These are phyloP conservation scores for Diutina pseudorugosa DNA, from an alignment of 1,139 yeast species.

Conservation along the genomic window DNA sequence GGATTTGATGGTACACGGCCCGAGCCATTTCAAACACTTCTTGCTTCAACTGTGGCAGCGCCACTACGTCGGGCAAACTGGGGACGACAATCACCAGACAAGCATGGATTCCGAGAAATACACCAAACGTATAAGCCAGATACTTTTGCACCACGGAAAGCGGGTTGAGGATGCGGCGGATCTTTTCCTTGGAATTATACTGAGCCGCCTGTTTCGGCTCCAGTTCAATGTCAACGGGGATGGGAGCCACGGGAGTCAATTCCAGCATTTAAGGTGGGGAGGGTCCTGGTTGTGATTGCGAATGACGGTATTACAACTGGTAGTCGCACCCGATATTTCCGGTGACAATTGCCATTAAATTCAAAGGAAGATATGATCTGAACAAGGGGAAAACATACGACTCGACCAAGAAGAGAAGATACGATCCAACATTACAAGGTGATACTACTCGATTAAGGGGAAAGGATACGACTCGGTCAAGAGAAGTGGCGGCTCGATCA, in stretches of 20 bases:
- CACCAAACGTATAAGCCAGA: slow-evolving; percentile 46
- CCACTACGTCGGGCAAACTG: slow-evolving; percentile 24
- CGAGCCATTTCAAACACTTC: slow-evolving; percentile 51
- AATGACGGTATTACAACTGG: not conserved
- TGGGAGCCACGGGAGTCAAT: not conserved
- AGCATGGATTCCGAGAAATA: slow-evolving; percentile 49
- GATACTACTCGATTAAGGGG: too few relatives aligned
- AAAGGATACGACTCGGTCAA: too few relatives aligned
- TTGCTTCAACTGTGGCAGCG: slow-evolving; percentile 24
- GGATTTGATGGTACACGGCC: slow-evolving; percentile 42
- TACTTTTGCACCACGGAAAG: slow-evolving; percentile 35
- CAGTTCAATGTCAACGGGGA: not conserved
- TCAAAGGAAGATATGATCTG: too few relatives aligned
- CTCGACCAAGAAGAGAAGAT: too few relatives aligned
- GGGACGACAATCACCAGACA: slow-evolving; percentile 48
- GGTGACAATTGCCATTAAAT: too few relatives aligned
- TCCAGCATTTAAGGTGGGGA: not conserved
- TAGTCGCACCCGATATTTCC: too few relatives aligned
- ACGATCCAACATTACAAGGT: too few relatives aligned
- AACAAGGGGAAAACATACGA: too few relatives aligned
- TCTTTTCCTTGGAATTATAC: not conserved
- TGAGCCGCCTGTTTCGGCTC: not conserved
- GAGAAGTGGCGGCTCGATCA: too few relatives aligned
- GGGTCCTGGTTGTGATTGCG: not conserved
- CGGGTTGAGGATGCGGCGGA: not conserved